Base-by-base conservation (phyloP, 495 filamentous ascomycete genomes). In the Daldinia childiae region DNA sequence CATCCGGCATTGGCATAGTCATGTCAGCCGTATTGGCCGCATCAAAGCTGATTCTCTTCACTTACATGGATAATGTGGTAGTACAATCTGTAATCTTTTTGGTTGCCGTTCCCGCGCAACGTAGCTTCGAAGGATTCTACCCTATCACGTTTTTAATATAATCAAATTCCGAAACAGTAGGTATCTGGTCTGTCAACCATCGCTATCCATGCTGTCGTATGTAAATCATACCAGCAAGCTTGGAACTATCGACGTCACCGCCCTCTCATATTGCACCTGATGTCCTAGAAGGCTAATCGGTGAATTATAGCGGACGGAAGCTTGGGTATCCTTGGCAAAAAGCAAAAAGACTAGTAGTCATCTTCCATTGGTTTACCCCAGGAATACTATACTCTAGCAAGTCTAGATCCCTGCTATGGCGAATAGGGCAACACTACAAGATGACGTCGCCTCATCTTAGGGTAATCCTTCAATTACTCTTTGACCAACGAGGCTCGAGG, bases 181-280 rank as follows among this genome's bases (percentile, higher is more conserved):
- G 26, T 59, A 43, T 50, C 43, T 15, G 58, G 62, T 4, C 50
- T 64, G 26, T 43, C 15, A 60, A 45, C 57, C 21, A 43, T 59
- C 36, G n/a, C n/a, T 29, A 29, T 64, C 72, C 88, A 92, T 74
- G 76, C 79, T 15, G 87, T 94, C 50, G 84, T 64, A 83, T 2
- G 30, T 6, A 30, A 85, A 63, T 41, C 17, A 59, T 24, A 29
- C 51, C 55, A 21, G 43, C 43, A 48, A 48, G 43, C 19, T 17
- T 14, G 4, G 43, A 48, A 48, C 43, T 48, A 24, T 6, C 17
- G 61, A 72, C 60, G 69, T 68, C 69, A 72, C 34, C 1, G 11
- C 57, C 27, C 27, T 50, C 55, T 72, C 64, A 64, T 64, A 9
- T 21, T 11, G 9, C 43, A 21, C 8, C 43, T 48, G 4, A 6